Conservation (phyloP, 768 basidiomycete species). For the Gelatoporia subvermispora region DNA sequence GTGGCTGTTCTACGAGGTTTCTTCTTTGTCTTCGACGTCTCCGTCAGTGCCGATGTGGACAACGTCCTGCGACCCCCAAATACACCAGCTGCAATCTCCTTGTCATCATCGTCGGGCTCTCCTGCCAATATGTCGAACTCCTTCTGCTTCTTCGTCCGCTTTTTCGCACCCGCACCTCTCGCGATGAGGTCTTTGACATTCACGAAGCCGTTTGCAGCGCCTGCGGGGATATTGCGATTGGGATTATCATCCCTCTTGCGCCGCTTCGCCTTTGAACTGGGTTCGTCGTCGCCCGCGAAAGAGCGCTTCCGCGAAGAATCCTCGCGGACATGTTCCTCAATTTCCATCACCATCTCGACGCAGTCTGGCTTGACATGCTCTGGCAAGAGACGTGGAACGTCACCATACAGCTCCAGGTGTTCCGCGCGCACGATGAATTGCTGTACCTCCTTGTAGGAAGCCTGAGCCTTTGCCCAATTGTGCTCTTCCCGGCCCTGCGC, state of each 20-base stretch:
- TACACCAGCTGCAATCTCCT: constrained; percentile 59
- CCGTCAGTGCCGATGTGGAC: constrained; percentile 36
- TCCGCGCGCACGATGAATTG: constrained; percentile 81
- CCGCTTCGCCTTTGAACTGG: constrained; percentile 40
- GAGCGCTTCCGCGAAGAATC: constrained; percentile 30
- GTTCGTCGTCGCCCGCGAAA: constrained; percentile 25
- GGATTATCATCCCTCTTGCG: constrained; percentile 69
- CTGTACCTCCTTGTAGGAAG: constrained; percentile 84
- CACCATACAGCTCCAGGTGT: constrained; percentile 87
- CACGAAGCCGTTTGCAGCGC: constrained; percentile 71
- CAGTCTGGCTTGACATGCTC: constrained; percentile 70
- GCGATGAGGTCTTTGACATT: constrained; percentile 57
- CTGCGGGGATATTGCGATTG: constrained; percentile 64
- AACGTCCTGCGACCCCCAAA: constrained; percentile 45
- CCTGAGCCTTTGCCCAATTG: constrained; percentile 86
- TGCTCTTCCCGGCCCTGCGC: constrained; percentile 86
- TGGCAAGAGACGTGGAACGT: constrained; percentile 84
- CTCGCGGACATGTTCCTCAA: constrained; percentile 59
- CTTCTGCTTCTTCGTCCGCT: constrained; percentile 36
- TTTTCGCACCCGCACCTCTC: constrained; percentile 46
- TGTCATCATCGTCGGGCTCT: constrained; percentile 64
- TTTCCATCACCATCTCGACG: constrained; percentile 79
- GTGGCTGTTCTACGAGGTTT: constrained; percentile 39
- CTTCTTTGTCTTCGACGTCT: constrained; percentile 24
- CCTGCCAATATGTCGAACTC: constrained; percentile 47